A percentile compares a stretch with the other conserved stretches of the same genome.
Conservation (phyloP, 2,329 filamentous ascomycete genomes). For the Diplodia corticola region DNA sequence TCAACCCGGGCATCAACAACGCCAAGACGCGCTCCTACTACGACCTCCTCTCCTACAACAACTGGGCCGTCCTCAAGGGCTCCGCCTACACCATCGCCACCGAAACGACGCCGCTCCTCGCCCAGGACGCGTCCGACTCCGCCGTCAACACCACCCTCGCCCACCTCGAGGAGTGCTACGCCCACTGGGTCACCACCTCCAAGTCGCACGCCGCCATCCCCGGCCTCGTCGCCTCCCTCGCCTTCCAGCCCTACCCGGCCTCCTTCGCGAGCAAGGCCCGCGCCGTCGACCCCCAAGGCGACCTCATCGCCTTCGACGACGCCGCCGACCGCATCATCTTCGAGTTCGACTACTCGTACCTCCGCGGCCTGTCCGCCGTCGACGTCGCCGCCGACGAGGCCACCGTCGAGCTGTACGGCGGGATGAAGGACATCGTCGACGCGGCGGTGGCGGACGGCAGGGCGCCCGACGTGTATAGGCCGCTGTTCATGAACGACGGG, state of each 20-base stretch:
- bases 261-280: slow-evolving; percentile 31
- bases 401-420: slow-evolving; percentile 41
- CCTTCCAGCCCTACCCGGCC: slow-evolving; percentile 39
- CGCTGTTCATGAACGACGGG: slow-evolving; percentile 51
- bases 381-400: slow-evolving; percentile 42
- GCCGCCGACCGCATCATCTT: slow-evolving; percentile 47
- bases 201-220: slow-evolving; percentile 31
- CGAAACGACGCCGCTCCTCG: slow-evolving; percentile 34
- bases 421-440: slow-evolving; percentile 38
- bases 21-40: slow-evolving; percentile 51
- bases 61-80: slow-evolving; percentile 41
- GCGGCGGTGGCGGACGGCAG: slow-evolving; percentile 38
- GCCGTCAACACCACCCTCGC: slow-evolving; percentile 26
- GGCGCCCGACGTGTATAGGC: slow-evolving; percentile 44
- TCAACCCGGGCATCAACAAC: slow-evolving; percentile 47
- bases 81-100: slow-evolving; percentile 38
- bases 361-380: slow-evolving; percentile 29
- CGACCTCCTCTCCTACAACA: slow-evolving; percentile 49
- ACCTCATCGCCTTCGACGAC: slow-evolving; percentile 45
- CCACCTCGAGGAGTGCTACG: slow-evolving; percentile 15
- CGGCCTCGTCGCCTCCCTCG: slow-evolving; percentile 37
- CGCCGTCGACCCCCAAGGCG: slow-evolving; percentile 24
- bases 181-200: slow-evolving; percentile 35
- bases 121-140: slow-evolving; percentile 8
- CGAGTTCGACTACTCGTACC: slow-evolving; percentile 48